These are phyloP conservation scores for Eucalyptus microcorys DNA, from an alignment of 345 rosid species.

Conservation along the genomic window DNA sequence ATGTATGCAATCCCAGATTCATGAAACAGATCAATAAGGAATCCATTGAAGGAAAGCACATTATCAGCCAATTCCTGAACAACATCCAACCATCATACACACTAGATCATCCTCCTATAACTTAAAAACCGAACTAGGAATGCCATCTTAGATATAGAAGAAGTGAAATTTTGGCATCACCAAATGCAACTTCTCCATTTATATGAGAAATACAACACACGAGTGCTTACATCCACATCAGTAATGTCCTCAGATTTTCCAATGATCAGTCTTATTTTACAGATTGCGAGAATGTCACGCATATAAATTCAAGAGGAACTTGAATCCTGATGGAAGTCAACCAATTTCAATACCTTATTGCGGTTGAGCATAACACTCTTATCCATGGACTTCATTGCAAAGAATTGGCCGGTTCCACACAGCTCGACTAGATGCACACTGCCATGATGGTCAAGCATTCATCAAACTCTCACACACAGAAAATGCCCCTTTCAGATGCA, in stretches of 20 bases:
- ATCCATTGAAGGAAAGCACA: not conserved
- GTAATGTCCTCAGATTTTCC: not conserved
- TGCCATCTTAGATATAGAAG: not conserved
- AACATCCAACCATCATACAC: not conserved
- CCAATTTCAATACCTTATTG: slow-evolving; percentile 48
- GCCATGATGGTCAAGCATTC: not conserved
- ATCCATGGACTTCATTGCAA: slow-evolving; percentile 99
- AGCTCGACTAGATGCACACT: slow-evolving; percentile 94
- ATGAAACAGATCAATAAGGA: not conserved
- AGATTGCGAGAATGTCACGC: not conserved
- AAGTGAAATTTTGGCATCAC: not conserved
- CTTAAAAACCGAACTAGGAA: not conserved
- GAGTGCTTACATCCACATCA: not conserved
- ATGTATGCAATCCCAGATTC: not conserved
- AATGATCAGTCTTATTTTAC: not conserved
- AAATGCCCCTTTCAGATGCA: not conserved
- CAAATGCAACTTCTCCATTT: not conserved
- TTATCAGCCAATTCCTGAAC: not conserved
- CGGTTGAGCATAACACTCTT: slow-evolving; percentile 84
- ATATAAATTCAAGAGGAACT: not conserved
- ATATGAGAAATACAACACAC: not conserved
- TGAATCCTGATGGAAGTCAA: not conserved
- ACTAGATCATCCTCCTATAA: not conserved
- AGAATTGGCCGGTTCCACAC: slow-evolving; percentile 50
- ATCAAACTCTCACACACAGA: not conserved